These are phyloP conservation scores for Vinca major DNA, from an alignment of 305 asterid species.

Conservation along the genomic window DNA sequence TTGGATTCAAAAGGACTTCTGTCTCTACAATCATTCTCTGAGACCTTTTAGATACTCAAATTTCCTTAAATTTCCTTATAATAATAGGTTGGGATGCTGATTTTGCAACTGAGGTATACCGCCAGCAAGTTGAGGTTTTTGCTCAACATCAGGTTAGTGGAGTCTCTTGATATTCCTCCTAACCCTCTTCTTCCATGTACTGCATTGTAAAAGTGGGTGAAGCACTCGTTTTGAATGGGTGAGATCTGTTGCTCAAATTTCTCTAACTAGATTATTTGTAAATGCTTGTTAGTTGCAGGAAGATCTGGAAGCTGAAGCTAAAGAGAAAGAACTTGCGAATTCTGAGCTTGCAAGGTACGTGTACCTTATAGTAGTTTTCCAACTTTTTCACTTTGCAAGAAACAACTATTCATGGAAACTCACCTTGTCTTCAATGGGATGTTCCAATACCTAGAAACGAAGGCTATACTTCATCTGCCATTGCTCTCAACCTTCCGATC, in stretches of 20 bases:
- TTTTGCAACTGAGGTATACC: constrained; percentile 89
- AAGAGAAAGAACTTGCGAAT: constrained; percentile 66
- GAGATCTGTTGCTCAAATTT: constrained; percentile 8
- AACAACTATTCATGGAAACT: not conserved
- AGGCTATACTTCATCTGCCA: too few relatives aligned
- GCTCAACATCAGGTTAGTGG: constrained; percentile 78
- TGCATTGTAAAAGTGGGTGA: not conserved
- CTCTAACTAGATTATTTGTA: constrained; percentile 19
- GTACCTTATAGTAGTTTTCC: not conserved
- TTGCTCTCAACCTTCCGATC: not conserved
- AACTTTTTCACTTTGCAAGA: not conserved
- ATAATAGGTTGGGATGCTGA: constrained; percentile 94
- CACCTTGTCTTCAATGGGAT: not conserved
- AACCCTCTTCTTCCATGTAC: not conserved
- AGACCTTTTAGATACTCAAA: constrained; percentile 7
- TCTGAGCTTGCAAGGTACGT: constrained; percentile 57
- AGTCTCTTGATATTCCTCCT: constrained; percentile 8
- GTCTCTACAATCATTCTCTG: not conserved
- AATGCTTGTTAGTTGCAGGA: constrained; percentile 57
- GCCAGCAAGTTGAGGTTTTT: constrained; percentile 85
- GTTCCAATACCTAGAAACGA: too few relatives aligned
- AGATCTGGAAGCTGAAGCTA: constrained; percentile 84
- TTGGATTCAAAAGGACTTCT: constrained; percentile 1
- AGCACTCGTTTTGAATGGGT: not conserved
- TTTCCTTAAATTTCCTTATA: constrained; percentile 22